These are phyloP conservation scores for Pyrenophora tritici-repentis DNA, from an alignment of 2,329 filamentous ascomycete species.

Conservation along the genomic window DNA sequence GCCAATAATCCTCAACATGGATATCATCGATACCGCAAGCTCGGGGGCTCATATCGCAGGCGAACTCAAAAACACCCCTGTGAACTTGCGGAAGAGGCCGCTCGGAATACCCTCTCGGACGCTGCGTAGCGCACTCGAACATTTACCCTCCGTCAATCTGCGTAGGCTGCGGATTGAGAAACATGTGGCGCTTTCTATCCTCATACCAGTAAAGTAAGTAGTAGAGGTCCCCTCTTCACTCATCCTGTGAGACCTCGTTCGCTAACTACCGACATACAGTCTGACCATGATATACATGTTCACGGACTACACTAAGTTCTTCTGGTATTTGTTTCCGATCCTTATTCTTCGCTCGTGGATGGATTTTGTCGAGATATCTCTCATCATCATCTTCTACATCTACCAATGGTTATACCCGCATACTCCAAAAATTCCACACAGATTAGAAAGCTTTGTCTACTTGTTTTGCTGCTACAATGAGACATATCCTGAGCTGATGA, in stretches of 20 bases:
- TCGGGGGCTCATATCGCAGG: background rate
- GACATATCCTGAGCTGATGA: slow-evolving; percentile 6
- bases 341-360: background rate
- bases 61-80: background rate
- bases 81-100: background rate
- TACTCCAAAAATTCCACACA: background rate
- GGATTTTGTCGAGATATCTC: slow-evolving; percentile 2
- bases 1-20: background rate
- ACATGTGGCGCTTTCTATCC: background rate
- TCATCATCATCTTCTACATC: background rate
- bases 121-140: slow-evolving; percentile 6
- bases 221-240: no score
- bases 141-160: slow-evolving; percentile 1
- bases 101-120: background rate
- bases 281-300: slow-evolving; percentile 2
- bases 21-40: background rate
- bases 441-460: slow-evolving; percentile 4
- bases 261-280: background rate
- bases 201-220: slow-evolving; percentile 7
- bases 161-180: slow-evolving; percentile 4
- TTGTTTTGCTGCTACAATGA: slow-evolving; percentile 9
- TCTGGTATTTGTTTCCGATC: background rate
- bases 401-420: background rate
- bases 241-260: background rate
- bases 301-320: background rate